Evolutionary conservation across 2,329 filamentous ascomycete species (phyloP).

Genomic region (Alternaria arborescens): DNA sequence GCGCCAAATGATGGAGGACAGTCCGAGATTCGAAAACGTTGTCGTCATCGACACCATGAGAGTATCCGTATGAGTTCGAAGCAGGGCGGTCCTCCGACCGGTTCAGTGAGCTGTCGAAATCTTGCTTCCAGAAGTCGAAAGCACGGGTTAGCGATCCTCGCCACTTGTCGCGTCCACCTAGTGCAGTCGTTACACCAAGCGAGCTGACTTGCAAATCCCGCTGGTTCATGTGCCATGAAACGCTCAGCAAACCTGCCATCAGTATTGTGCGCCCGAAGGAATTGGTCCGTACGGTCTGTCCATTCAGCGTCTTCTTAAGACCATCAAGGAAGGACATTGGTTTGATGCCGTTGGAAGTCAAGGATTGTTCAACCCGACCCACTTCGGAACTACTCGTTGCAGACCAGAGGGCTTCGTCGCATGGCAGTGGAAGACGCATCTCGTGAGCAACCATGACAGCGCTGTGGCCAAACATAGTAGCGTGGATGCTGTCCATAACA

Average conservation of each 20-base stretch:
- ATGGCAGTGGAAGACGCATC: slow-evolving; percentile 88
- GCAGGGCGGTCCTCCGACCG: slow-evolving; percentile 55
- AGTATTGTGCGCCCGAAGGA: slow-evolving; percentile 91
- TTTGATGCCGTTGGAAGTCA: slow-evolving; percentile 83
- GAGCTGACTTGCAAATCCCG: slow-evolving; percentile 91
- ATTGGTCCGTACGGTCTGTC: slow-evolving; percentile 87
- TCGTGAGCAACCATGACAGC: slow-evolving; percentile 98
- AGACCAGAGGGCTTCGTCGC: slow-evolving; percentile 91
- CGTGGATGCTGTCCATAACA: slow-evolving; percentile 93
- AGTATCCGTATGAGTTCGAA: slow-evolving; percentile 43
- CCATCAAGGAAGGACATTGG: slow-evolving; percentile 89
- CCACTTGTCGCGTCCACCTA: slow-evolving; percentile 93
- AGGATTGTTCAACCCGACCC: slow-evolving; percentile 79
- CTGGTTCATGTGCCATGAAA: slow-evolving; percentile 98
- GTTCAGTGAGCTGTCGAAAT: slow-evolving; percentile 86
- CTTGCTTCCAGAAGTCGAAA: slow-evolving; percentile 91
- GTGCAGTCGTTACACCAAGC: slow-evolving; percentile 78
- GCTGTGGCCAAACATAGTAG: slow-evolving; percentile 97
- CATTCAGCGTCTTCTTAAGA: slow-evolving; percentile 85
- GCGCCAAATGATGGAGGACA: slow-evolving; percentile 89
- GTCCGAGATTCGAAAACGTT: slow-evolving; percentile 87
- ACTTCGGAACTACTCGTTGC: slow-evolving; percentile 89
- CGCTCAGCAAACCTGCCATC: slow-evolving; percentile 91
- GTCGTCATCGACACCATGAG: slow-evolving; percentile 61
- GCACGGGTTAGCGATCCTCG: slow-evolving; percentile 82